Percentiles rank a stretch among this genome's conserved stretches.
phyloP scores from a whole-genome alignment of 2,329 filamentous ascomycete species.

The Talaromyces sp. region DNA sequence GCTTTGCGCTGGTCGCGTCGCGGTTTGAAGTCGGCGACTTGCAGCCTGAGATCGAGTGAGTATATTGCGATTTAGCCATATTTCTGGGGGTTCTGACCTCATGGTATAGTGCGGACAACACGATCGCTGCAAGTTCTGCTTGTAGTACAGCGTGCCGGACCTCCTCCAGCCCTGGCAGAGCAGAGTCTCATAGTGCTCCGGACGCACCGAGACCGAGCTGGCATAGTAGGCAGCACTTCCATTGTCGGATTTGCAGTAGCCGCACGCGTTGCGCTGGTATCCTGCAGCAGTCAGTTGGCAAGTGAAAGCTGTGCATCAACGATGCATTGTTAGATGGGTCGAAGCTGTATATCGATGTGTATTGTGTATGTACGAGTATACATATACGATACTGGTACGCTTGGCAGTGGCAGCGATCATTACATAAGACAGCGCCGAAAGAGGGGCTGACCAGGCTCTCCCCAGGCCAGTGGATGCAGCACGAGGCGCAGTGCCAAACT shows the following conservation, averaged over 20 bases:
- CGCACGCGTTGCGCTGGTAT: slow-evolving; percentile 43
- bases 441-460: background rate
- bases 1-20: slow-evolving; percentile 42
- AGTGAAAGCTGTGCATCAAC: too few relatives aligned
- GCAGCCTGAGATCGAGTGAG: slow-evolving; percentile 24
- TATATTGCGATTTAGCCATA: background rate
- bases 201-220: slow-evolving; percentile 37
- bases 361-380: background rate
- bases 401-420: background rate
- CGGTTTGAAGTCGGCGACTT: slow-evolving; percentile 38
- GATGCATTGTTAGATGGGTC: too few relatives aligned
- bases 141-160: slow-evolving; percentile 46
- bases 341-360: background rate
- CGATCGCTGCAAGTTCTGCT: slow-evolving; percentile 59
- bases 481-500: slow-evolving; percentile 23
- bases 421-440: background rate
- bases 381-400: background rate
- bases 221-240: slow-evolving; percentile 44
- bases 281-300: slow-evolving; percentile 22
- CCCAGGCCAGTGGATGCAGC: slow-evolving; percentile 23
- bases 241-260: slow-evolving; percentile 42
- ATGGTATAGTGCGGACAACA: slow-evolving; percentile 79
- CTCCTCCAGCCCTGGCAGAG: slow-evolving; percentile 46
- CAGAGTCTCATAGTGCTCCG: slow-evolving; percentile 43
- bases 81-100: slow-evolving; percentile 24